Base-by-base conservation (phyloP, 768 basidiomycete species). In the Lactifluus subvellereus region DNA sequence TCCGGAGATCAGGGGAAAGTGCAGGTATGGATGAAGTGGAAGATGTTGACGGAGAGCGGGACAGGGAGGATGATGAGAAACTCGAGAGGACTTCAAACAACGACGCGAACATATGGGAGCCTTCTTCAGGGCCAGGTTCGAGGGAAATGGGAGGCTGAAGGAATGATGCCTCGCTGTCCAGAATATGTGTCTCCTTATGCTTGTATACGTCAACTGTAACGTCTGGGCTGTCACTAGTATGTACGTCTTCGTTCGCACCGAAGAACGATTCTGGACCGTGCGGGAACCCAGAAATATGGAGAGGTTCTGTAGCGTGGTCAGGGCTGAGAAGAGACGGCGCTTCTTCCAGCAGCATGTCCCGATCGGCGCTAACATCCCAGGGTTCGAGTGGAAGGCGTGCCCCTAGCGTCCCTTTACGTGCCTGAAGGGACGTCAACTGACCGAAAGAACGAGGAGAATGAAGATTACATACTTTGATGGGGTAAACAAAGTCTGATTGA, bases 351-450 rank as follows among this genome's bases (percentile, higher is more conserved):
- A 56, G 37, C 47, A 56, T 38, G 63, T 54, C 57, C 27, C 13
- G 47, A 16, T 33, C 61, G 7, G 37, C 54, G 58, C 72, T 66
- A 59, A 71, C 66, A 22, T 75, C 61, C 78, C 78, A 79, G 30
- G 78, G 78, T 43, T 79, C 78, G 40, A 77, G 71, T 10, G 78
- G 78, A 50, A 79, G 64, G 20, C 72, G 76, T 49, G 78, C 79
- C 16, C 78, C 78, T 8, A 77, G 75, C 2, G 72, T 74, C 6
- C 78, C 78, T 54, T 75, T 78, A 49, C 76, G 75, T 54, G 74
- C 70, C 78, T 79, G n/a, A 18, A 35, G 38, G 47, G 33, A 40
- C 18, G 56, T 50, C 30, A 66, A 60, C 45, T 20, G 38, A 57
- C 33, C 11, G 27, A 27, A 27, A 45, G 57, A 33, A 32, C 5